Percentiles rank a stretch among this genome's conserved stretches.
phyloP scores from a whole-genome alignment of 495 filamentous ascomycete genomes.

The Penicillium paradoxum region DNA sequence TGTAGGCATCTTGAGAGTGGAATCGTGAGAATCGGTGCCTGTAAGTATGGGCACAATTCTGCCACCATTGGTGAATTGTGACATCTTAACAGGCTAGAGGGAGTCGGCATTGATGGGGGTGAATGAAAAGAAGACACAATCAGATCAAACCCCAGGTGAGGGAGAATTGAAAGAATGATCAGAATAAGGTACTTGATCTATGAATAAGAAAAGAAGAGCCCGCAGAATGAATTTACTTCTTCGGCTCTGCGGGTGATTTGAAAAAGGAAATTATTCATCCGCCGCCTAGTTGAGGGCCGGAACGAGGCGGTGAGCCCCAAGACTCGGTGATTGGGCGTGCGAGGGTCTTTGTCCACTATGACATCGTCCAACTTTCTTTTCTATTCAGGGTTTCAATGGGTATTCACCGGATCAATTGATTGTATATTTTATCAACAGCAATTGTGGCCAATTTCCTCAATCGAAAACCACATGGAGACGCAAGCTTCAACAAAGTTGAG shows the following conservation, averaged over 20 bases:
- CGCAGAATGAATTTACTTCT: constrained; percentile 16
- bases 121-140: neutral
- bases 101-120: constrained; percentile 36
- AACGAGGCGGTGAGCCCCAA: constrained; percentile 16
- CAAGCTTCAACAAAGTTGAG: neutral
- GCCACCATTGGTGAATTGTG: constrained; percentile 38
- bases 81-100: constrained; percentile 37
- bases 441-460: neutral
- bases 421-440: neutral
- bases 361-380: constrained; percentile 9
- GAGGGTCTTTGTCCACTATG: constrained; percentile 22
- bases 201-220: constrained; percentile 14
- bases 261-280: constrained; percentile 23
- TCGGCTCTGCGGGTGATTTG: constrained; percentile 25
- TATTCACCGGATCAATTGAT: neutral
- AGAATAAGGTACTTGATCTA: constrained; percentile 7
- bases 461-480: neutral
- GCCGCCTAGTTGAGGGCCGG: constrained; percentile 17
- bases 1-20: constrained; percentile 14
- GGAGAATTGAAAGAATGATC: constrained; percentile 8
- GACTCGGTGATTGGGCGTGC: constrained; percentile 19
- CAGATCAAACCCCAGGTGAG: constrained; percentile 5
- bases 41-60: constrained; percentile 48
- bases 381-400: neutral
- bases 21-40: constrained; percentile 26